phyloP scores from a whole-genome alignment of 331 rosid species.

The Quercus lobata region DNA sequence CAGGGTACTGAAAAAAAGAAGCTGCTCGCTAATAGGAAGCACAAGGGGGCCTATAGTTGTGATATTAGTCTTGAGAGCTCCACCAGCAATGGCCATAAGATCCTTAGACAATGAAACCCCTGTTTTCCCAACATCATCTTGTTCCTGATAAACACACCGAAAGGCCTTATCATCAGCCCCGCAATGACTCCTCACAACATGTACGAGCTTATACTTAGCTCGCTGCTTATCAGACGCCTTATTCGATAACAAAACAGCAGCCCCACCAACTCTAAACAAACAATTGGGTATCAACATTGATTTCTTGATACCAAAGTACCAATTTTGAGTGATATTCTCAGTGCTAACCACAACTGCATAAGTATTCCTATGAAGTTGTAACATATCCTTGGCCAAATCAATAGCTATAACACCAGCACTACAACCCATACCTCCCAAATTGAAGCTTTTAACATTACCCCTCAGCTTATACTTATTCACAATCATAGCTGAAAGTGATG shows the following conservation, averaged over 20 bases:
- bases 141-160: constrained; percentile 50
- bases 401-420: constrained; percentile 77
- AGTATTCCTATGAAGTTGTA: constrained; percentile 57
- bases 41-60: constrained; percentile 64
- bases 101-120: constrained; percentile 63
- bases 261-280: constrained; percentile 62
- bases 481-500: constrained; percentile 72
- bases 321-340: constrained; percentile 73
- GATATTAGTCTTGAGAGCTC: constrained; percentile 56
- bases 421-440: constrained; percentile 82
- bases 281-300: constrained; percentile 73
- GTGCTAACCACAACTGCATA: constrained; percentile 75
- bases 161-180: constrained; percentile 66
- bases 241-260: constrained; percentile 63
- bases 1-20: constrained; percentile 38
- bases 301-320: constrained; percentile 70
- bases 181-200: constrained; percentile 53
- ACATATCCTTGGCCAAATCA: constrained; percentile 70
- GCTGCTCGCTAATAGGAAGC: constrained; percentile 61
- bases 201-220: constrained; percentile 59
- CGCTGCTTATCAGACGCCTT: constrained; percentile 24
- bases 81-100: constrained; percentile 68
- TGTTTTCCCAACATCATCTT: constrained; percentile 53
- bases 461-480: constrained; percentile 60
- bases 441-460: constrained; percentile 50